Percentiles rank a stretch among this genome's conserved stretches.
These are phyloP conservation scores for Salix suchowensis DNA, from an alignment of 345 rosid genomes.

Conservation along the genomic window DNA sequence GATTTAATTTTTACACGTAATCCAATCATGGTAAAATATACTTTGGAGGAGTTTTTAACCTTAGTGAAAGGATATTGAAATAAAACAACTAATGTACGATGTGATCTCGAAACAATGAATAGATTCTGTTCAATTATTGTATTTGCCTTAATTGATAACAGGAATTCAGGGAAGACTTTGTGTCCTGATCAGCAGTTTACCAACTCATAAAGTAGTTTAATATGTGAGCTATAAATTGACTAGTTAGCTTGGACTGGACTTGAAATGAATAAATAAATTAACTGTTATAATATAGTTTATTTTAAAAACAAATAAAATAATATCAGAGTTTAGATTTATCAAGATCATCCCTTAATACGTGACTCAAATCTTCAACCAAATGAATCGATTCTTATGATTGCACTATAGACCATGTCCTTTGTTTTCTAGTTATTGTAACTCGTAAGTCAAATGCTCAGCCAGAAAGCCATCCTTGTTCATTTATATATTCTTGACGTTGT, in stretches of 20 bases:
- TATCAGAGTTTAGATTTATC: too few relatives aligned
- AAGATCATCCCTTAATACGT: too few relatives aligned
- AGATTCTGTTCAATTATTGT: neutral
- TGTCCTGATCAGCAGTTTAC: too few relatives aligned
- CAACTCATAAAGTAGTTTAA: too few relatives aligned
- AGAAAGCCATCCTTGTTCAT: neutral
- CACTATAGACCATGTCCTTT: neutral
- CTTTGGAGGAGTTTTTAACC: neutral
- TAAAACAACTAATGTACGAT: neutral
- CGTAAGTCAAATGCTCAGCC: neutral
- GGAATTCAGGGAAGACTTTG: neutral
- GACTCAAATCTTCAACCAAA: too few relatives aligned
- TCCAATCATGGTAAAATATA: constrained; percentile 14
- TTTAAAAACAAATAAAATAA: too few relatives aligned
- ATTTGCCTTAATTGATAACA: neutral
- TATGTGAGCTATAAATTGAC: too few relatives aligned
- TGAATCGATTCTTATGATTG: too few relatives aligned
- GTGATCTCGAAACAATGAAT: neutral
- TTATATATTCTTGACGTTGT: neutral
- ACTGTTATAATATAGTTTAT: too few relatives aligned
- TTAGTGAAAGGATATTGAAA: neutral
- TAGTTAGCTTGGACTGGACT: too few relatives aligned
- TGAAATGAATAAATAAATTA: too few relatives aligned
- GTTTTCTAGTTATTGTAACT: neutral
- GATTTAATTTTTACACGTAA: constrained; percentile 25